Conservation (phyloP, 257 asterid species). For the Solanum arcanum region DNA sequence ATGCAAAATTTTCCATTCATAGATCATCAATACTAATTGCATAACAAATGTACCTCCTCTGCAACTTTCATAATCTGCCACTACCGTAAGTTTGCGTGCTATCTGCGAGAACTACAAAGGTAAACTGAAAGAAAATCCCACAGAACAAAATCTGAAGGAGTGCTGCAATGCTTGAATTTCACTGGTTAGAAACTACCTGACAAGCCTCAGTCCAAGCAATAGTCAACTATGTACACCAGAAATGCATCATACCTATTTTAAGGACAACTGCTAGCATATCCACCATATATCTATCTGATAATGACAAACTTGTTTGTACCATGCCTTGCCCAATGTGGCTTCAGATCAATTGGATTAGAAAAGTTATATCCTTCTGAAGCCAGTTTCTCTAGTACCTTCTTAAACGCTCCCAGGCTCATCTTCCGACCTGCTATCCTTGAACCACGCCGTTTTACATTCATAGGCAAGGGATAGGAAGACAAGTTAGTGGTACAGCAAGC, state of each 20-base stretch:
- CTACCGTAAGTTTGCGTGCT: slow-evolving; percentile 11
- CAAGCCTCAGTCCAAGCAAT: slow-evolving; percentile 32
- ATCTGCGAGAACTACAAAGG: slow-evolving; percentile 28
- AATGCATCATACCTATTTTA: slow-evolving; percentile 18
- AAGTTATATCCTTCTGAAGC: slow-evolving; percentile 61
- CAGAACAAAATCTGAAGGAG: slow-evolving; percentile 3
- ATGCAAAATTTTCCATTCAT: not conserved
- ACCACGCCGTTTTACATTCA: slow-evolving; percentile 75
- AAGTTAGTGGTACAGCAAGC: slow-evolving; percentile 76
- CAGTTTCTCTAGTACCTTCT: slow-evolving; percentile 76
- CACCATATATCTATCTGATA: slow-evolving; percentile 33
- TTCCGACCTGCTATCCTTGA: slow-evolving; percentile 85
- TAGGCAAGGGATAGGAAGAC: slow-evolving; percentile 68
- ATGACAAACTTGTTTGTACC: slow-evolving; percentile 92
- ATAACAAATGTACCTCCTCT: slow-evolving; percentile 15
- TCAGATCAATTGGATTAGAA: slow-evolving; percentile 64
- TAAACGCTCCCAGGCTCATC: slow-evolving; percentile 92
- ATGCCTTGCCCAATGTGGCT: slow-evolving; percentile 85
- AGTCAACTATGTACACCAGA: slow-evolving; percentile 50
- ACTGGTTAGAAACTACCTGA: slow-evolving; percentile 38
- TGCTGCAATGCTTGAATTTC: slow-evolving; percentile 22
- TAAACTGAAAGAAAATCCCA: slow-evolving; percentile 17
- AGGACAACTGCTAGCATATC: slow-evolving; percentile 18
- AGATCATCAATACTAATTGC: not conserved
- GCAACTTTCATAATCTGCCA: slow-evolving; percentile 19